Percentiles rank a stretch among this genome's conserved stretches.
phyloP scores from a whole-genome alignment of 306 rosid genomes.

The Ziziphus jujuba region DNA sequence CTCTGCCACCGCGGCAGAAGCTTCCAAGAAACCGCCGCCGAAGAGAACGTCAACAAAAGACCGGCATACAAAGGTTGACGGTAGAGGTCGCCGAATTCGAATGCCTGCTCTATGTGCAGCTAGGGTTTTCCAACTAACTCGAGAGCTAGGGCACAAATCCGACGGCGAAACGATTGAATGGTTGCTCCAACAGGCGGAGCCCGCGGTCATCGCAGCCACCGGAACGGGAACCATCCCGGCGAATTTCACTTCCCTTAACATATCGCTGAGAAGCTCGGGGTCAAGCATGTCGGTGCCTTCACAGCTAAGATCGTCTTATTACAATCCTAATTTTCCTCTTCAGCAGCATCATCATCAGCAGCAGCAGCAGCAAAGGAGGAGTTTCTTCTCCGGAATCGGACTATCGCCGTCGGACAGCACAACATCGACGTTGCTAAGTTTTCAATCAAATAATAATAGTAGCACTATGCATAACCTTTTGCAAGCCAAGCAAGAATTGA shows the following conservation, averaged over 20 bases:
- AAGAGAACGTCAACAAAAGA: slow-evolving; percentile 82
- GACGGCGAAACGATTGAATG: slow-evolving; percentile 90
- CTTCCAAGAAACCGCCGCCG: slow-evolving; percentile 64
- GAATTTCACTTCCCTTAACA: slow-evolving; percentile 78
- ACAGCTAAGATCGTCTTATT: slow-evolving; percentile 73
- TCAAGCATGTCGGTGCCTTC: slow-evolving; percentile 86
- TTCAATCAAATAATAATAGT: slow-evolving; percentile 61
- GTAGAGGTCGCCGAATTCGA: slow-evolving; percentile 87
- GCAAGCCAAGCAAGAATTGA: slow-evolving; percentile 73
- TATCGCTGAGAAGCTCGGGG: slow-evolving; percentile 82
- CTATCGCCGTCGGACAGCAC: slow-evolving; percentile 37
- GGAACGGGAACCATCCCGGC: slow-evolving; percentile 96
- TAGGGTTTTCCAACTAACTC: slow-evolving; percentile 77
- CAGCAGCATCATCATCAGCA: slow-evolving; percentile 23
- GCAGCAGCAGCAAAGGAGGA: slow-evolving; percentile 28
- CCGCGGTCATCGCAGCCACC: slow-evolving; percentile 83
- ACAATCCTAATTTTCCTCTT: slow-evolving; percentile 67
- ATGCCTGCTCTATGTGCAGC: slow-evolving; percentile 96
- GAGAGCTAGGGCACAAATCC: slow-evolving; percentile 81
- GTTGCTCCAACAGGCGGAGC: slow-evolving; percentile 91
- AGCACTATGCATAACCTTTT: slow-evolving; percentile 37
- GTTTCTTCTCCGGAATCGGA: slow-evolving; percentile 61
- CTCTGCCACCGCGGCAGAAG: slow-evolving; percentile 19
- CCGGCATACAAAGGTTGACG: slow-evolving; percentile 88
- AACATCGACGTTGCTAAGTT: slow-evolving; percentile 59